phyloP scores from a whole-genome alignment of 176 grass and related monocot species.

The Hsuehochloa calcarea region DNA sequence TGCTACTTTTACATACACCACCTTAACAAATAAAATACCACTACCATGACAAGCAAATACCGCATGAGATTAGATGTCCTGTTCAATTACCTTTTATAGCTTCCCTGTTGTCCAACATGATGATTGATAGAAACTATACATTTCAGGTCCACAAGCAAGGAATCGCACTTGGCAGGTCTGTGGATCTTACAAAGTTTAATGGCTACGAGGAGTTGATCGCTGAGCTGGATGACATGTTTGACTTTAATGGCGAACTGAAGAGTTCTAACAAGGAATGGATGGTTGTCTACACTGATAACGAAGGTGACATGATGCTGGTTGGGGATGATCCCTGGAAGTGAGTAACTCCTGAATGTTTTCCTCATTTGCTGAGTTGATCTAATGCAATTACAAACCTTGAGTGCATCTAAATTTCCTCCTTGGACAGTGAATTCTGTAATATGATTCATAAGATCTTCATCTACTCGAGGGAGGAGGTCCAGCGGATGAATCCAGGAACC shows the following conservation, averaged over 20 bases:
- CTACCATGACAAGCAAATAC: neutral
- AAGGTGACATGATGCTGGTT: slow-evolving; percentile 98
- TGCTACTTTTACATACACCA: neutral
- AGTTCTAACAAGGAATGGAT: slow-evolving; percentile 68
- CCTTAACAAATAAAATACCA: neutral
- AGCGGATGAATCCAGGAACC: slow-evolving; percentile 77
- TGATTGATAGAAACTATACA: slow-evolving; percentile 11
- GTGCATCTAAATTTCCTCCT: neutral
- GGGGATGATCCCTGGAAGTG: slow-evolving; percentile 96
- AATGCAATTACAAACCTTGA: slow-evolving; percentile 17
- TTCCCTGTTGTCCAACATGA: neutral
- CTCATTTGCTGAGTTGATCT: neutral
- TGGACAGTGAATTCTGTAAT: slow-evolving; percentile 83
- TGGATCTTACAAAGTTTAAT: slow-evolving; percentile 87
- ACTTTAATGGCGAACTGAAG: slow-evolving; percentile 76
- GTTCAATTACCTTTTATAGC: neutral
- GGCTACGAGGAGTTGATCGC: slow-evolving; percentile 57
- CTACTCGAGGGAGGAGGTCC: slow-evolving; percentile 82
- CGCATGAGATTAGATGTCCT: neutral
- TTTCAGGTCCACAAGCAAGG: slow-evolving; percentile 97
- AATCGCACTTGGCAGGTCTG: slow-evolving; percentile 87
- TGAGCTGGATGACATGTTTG: slow-evolving; percentile 93
- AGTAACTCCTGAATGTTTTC: slow-evolving; percentile 17
- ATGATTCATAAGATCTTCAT: slow-evolving; percentile 93
- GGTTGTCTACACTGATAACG: slow-evolving; percentile 87